Base-by-base conservation (phyloP, 2,329 filamentous ascomycete genomes). In the Botryosphaeria dothidea region DNA sequence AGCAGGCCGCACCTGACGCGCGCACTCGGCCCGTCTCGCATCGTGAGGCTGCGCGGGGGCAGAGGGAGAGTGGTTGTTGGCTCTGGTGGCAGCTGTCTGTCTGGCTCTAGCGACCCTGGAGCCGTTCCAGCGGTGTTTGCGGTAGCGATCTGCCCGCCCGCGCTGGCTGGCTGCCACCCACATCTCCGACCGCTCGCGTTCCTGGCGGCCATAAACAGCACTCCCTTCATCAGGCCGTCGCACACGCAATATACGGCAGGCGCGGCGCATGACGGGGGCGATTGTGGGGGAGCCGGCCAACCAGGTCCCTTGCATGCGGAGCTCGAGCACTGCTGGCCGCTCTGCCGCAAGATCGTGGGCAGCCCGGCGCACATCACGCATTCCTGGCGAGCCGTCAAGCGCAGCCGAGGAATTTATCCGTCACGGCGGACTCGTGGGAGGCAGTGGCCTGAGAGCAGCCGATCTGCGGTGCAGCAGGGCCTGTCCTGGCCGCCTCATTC, bases 391-490 rank as follows among this genome's bases (percentile, higher is more conserved):
- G 61, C 62, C 38, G 49, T 58, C 56, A 60, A 60, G 27, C 56
- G 56, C 56, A 60, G 38, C 64, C 67, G 68, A 69, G 66, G 68
- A 68, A 67, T 69, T 67, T 67, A 68, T 66, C 68, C 68, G 68
- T 64, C 64, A 56, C 66, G 57, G 60, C 60, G 65, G 56, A 60
- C 56, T 60, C 56, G 56, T 45, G 38, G 56, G 65, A 56, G 46
- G 34, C 13, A 29, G 60, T 49, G 41, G 61, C 61, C 48, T 64
- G 58, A 61, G 61, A 60, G 52, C 36, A 65, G 57, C 68, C 68
- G 77, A 79, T 79, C 77, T 79, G 75, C 77, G 66, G 74, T 74
- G 76, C 76, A 77, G 73, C 69, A 69, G 69, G 69, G 72, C 75
- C 75, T 76, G 75, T 77, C 76, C 75, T 76, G 67, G 76, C 25